Conservation (phyloP, 805 yeast species). For the Clavispora santaluciae region DNA sequence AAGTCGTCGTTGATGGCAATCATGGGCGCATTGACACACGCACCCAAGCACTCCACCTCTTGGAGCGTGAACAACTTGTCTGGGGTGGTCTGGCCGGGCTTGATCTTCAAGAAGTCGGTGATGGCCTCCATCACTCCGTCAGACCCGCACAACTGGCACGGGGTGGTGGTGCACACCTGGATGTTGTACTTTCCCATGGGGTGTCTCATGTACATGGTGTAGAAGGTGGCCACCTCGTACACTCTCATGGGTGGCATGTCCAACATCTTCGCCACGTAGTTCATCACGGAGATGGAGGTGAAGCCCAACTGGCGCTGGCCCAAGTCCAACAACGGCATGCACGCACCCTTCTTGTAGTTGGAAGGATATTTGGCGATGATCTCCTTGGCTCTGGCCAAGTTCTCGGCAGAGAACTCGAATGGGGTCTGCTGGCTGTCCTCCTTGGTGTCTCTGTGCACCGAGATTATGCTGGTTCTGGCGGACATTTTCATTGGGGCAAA, state of each 20-base stretch:
- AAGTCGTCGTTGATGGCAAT: constrained; percentile 78
- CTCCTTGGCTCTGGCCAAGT: constrained; percentile 62
- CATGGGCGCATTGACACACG: constrained; percentile 91
- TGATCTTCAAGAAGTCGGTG: constrained; percentile 51
- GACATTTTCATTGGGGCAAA: constrained; percentile 8
- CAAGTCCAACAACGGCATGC: constrained; percentile 79
- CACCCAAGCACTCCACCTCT: constrained; percentile 89
- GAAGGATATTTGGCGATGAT: constrained; percentile 77
- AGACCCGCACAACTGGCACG: constrained; percentile 80
- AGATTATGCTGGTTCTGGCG: constrained; percentile 37
- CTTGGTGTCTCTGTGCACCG: constrained; percentile 71
- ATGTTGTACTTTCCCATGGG: constrained; percentile 83
- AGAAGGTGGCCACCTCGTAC: constrained; percentile 87
- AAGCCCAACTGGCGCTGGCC: constrained; percentile 87
- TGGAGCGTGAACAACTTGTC: constrained; percentile 76
- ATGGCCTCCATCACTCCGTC: constrained; percentile 75
- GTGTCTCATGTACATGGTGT: constrained; percentile 83
- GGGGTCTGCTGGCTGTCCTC: constrained; percentile 63
- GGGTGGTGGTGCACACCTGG: constrained; percentile 87
- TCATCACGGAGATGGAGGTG: constrained; percentile 84
- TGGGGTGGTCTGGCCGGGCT: constrained; percentile 72
- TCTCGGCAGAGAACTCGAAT: constrained; percentile 67
- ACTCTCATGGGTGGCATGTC: constrained; percentile 95
- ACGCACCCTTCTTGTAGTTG: constrained; percentile 82
- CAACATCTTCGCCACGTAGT: constrained; percentile 76